These are phyloP conservation scores for Litchi chinensis DNA, from an alignment of 345 rosid genomes.

Conservation along the genomic window DNA sequence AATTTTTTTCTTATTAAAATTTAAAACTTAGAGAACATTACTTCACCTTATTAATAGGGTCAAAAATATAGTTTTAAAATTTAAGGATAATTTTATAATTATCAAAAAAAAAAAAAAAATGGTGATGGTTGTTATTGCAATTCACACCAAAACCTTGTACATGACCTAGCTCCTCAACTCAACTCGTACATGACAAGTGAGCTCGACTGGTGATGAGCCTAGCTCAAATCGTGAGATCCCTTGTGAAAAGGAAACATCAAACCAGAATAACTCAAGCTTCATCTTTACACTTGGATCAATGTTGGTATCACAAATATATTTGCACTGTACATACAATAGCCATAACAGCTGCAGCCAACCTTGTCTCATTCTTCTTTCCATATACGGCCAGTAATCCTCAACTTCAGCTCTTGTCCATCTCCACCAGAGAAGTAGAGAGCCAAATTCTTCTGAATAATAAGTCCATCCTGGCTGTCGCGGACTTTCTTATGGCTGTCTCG, in stretches of 20 bases:
- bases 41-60: too few relatives aligned
- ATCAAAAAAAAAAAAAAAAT: too few relatives aligned
- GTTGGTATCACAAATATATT: neutral
- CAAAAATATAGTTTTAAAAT: too few relatives aligned
- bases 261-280: slow-evolving; percentile 19
- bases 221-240: neutral
- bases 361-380: slow-evolving; percentile 74
- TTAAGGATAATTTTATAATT: too few relatives aligned
- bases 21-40: too few relatives aligned
- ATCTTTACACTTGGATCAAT: slow-evolving; percentile 16
- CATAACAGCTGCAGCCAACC: neutral
- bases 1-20: too few relatives aligned
- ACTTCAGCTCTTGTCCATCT: slow-evolving; percentile 82
- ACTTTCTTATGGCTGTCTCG: slow-evolving; percentile 88
- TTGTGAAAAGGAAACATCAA: neutral
- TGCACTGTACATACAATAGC: slow-evolving; percentile 37
- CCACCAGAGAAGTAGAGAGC: slow-evolving; percentile 85
- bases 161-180: too few relatives aligned
- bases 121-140: too few relatives aligned
- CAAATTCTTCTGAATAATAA: slow-evolving; percentile 73
- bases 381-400: slow-evolving; percentile 80
- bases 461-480: slow-evolving; percentile 85
- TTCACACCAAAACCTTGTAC: too few relatives aligned
- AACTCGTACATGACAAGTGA: too few relatives aligned
- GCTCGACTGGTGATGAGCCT: neutral